These are phyloP conservation scores for Phlebiopsis flavidoalba DNA, from an alignment of 768 basidiomycete species.

Conservation along the genomic window DNA sequence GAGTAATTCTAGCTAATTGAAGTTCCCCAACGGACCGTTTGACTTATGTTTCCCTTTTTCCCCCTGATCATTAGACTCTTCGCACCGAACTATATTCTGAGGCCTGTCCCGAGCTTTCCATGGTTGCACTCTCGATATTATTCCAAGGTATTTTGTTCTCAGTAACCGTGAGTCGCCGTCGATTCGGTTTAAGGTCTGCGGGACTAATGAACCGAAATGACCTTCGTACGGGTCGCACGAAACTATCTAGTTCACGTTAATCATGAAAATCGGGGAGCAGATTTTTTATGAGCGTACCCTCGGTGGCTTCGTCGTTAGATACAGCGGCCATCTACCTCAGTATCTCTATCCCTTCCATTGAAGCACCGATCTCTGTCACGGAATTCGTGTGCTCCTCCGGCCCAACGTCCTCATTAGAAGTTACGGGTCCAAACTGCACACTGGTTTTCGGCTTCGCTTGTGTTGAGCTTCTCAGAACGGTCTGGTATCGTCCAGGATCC, in stretches of 20 bases:
- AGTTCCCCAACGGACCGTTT: no score
- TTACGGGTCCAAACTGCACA: constrained; percentile 24
- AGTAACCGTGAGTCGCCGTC: constrained; percentile 44
- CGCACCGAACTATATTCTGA: constrained; percentile 44
- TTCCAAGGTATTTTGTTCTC: constrained; percentile 60
- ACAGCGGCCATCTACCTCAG: constrained; percentile 19
- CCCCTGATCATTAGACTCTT: constrained; percentile 12
- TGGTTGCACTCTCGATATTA: constrained; percentile 36
- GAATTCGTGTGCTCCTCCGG: constrained; percentile 6
- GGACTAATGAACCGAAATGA: constrained; percentile 71
- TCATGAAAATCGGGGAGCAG: neutral
- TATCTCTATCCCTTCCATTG: neutral
- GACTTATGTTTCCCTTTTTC: neutral
- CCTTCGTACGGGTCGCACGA: constrained; percentile 52
- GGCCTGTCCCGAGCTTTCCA: constrained; percentile 57
- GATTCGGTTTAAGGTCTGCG: constrained; percentile 40
- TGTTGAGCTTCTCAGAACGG: constrained; percentile 63
- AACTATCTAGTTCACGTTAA: constrained; percentile 9
- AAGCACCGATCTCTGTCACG: constrained; percentile 11
- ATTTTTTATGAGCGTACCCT: neutral
- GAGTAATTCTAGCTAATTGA: no score
- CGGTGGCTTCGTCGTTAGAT: constrained; percentile 8
- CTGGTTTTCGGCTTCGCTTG: constrained; percentile 57
- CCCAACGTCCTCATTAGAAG: neutral
- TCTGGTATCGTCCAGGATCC: constrained; percentile 29